phyloP scores from a whole-genome alignment of 495 filamentous ascomycete species.

The Penicillium egyptiacum region DNA sequence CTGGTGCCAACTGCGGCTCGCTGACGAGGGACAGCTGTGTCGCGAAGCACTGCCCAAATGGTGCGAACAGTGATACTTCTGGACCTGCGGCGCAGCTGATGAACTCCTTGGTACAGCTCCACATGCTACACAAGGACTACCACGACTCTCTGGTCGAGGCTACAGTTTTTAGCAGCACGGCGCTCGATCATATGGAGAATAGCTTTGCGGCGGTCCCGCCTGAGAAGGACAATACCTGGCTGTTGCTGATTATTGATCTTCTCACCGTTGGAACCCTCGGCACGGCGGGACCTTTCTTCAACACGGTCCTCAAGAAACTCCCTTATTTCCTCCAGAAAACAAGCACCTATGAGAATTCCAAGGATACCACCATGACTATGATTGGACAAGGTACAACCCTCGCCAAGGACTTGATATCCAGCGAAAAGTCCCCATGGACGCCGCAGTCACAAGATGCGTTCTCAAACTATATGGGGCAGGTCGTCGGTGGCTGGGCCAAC shows the following conservation, averaged over 20 bases:
- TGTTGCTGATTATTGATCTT: not conserved
- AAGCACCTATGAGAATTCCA: not conserved
- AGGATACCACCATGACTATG: not conserved
- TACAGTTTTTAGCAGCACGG: constrained; percentile 4
- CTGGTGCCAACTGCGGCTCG: not conserved
- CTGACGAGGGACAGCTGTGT: not conserved
- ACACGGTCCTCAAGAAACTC: not conserved
- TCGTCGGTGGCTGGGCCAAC: constrained; percentile 20
- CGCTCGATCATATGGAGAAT: constrained; percentile 25
- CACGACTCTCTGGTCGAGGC: constrained; percentile 8
- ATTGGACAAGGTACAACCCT: constrained; percentile 2
- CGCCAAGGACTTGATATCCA: not conserved
- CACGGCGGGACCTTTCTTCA: not conserved
- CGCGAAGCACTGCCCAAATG: not conserved
- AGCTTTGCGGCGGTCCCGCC: constrained; percentile 33
- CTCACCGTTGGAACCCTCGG: constrained; percentile 16
- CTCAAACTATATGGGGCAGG: constrained; percentile 22
- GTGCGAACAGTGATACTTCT: not conserved
- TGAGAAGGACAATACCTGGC: constrained; percentile 20
- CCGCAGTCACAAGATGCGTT: constrained; percentile 20
- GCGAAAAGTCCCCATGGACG: not conserved
- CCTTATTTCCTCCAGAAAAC: not conserved
- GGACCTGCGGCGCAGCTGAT: not conserved
- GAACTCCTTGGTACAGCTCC: not conserved
- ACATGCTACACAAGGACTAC: not conserved